Conservation (phyloP, 2,329 filamentous ascomycete genomes). For the Bertia moriformis region DNA sequence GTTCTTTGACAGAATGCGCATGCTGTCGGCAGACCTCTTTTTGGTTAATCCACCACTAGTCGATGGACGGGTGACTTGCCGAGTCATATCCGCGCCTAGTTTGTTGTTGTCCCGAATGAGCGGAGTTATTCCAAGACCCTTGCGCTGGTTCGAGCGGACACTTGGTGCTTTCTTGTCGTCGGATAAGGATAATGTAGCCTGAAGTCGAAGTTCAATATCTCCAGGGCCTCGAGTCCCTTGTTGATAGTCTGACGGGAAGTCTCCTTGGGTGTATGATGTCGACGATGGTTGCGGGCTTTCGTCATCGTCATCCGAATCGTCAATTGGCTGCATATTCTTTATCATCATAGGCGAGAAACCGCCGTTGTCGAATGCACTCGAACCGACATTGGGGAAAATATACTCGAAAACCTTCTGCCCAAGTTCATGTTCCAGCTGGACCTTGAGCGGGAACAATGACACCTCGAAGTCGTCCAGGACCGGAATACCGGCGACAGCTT, state of each 20-base stretch:
- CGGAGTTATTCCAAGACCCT: constrained; percentile 19
- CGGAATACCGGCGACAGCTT: constrained; percentile 57
- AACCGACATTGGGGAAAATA: constrained; percentile 50
- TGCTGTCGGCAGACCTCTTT: constrained; percentile 4
- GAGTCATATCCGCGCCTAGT: constrained; percentile 29
- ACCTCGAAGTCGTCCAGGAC: constrained; percentile 59
- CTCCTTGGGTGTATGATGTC: constrained; percentile 19
- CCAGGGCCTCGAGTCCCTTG: constrained; percentile 50
- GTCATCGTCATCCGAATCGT: constrained; percentile 30
- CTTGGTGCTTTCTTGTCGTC: not conserved
- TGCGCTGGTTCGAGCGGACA: constrained; percentile 26
- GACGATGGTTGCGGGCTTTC: constrained; percentile 26
- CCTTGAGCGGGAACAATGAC: constrained; percentile 48
- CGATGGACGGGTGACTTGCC: constrained; percentile 15
- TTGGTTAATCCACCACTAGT: not conserved
- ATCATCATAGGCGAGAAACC: constrained; percentile 34
- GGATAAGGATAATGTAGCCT: constrained; percentile 54
- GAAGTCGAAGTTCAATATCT: constrained; percentile 67
- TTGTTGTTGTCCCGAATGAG: constrained; percentile 30
- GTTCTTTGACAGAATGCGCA: constrained; percentile 8
- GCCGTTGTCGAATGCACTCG: constrained; percentile 25
- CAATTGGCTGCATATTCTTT: constrained; percentile 14
- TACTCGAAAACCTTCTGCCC: constrained; percentile 58
- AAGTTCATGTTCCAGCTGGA: constrained; percentile 53
- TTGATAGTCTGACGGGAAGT: constrained; percentile 26